These are phyloP conservation scores for Venturia asperata DNA, from an alignment of 2,329 filamentous ascomycete species.

Conservation along the genomic window DNA sequence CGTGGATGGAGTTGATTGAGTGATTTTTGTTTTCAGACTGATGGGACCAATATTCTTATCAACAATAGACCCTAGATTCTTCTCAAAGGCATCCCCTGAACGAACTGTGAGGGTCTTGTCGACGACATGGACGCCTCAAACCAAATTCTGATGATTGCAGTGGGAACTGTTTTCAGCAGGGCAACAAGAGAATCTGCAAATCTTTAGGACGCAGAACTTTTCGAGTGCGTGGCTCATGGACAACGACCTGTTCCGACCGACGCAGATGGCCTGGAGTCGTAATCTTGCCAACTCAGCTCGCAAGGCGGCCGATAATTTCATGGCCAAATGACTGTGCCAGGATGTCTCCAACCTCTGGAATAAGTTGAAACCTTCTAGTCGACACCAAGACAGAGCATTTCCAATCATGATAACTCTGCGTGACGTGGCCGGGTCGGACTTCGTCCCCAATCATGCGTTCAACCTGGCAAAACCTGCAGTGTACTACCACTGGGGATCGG, in stretches of 20 bases:
- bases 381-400: not conserved
- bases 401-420: not conserved
- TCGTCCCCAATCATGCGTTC: not conserved
- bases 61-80: slow-evolving; percentile 1
- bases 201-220: no score
- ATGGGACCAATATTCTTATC: not conserved
- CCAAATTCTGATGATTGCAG: not conserved
- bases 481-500: not conserved
- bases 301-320: not conserved
- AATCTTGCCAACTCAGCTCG: not conserved
- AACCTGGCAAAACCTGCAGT: not conserved
- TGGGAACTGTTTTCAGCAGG: not conserved
- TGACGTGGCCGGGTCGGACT: not conserved
- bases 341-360: not conserved
- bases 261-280: no score
- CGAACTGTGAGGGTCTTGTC: not conserved
- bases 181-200: no score
- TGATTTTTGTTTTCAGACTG: not conserved
- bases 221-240: no score
- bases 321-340: not conserved
- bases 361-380: not conserved
- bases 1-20: slow-evolving; percentile 7
- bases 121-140: not conserved
- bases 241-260: no score
- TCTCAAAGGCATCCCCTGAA: not conserved